Evolutionary conservation across 2,329 filamentous ascomycete genomes (phyloP).

Genomic region (Venturiaceae sp.): DNA sequence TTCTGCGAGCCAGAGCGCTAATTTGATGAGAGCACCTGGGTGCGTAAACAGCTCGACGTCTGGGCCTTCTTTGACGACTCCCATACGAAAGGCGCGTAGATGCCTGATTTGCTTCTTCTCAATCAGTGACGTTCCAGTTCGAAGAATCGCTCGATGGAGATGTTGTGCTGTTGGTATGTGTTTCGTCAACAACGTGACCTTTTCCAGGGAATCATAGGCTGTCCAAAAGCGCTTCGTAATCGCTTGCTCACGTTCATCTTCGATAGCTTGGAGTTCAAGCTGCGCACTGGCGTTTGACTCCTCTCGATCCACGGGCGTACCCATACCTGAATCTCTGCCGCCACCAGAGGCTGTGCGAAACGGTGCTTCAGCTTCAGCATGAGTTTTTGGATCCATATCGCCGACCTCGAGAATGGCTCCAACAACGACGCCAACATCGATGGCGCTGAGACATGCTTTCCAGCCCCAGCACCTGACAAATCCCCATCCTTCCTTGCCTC

Average conservation of each 20-base stretch:
- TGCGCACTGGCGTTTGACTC: not conserved
- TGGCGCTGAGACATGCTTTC: constrained; percentile 86
- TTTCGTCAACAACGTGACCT: constrained; percentile 60
- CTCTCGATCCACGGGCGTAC: not conserved
- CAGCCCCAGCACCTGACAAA: constrained; percentile 97
- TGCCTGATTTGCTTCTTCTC: constrained; percentile 92
- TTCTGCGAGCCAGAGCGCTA: constrained; percentile 90
- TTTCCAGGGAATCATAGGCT: constrained; percentile 46
- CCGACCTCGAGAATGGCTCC: constrained; percentile 91
- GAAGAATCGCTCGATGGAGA: constrained; percentile 84
- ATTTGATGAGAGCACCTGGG: constrained; percentile 82
- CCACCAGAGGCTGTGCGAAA: not conserved
- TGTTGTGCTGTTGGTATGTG: constrained; percentile 79
- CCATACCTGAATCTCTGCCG: not conserved
- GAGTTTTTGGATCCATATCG: constrained; percentile 35
- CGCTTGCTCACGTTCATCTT: constrained; percentile 12
- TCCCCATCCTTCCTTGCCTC: constrained; percentile 85
- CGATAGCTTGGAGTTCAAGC: constrained; percentile 11
- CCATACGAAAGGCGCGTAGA: constrained; percentile 86
- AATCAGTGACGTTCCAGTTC: constrained; percentile 82
- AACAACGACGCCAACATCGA: constrained; percentile 87
- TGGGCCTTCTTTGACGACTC: constrained; percentile 88
- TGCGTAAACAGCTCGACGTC: constrained; percentile 89
- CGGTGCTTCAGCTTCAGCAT: not conserved
- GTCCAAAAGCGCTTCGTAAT: constrained; percentile 46